These are phyloP conservation scores for Pseudoperonospora humuli DNA, from an alignment of 352 stramenopile genomes.

Conservation along the genomic window DNA sequence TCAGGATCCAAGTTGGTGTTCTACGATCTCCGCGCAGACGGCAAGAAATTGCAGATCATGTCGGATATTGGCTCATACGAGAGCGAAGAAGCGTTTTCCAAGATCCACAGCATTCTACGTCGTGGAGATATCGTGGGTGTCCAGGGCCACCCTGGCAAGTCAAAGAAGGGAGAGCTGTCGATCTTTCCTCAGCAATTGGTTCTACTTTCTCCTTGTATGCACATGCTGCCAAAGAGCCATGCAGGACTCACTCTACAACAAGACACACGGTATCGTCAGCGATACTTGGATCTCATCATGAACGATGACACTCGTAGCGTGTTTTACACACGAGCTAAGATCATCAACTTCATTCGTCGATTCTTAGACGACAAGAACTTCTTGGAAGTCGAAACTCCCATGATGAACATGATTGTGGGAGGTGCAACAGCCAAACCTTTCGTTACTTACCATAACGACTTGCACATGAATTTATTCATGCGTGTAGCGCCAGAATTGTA, in stretches of 20 bases:
- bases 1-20: conserved; percentile 97
- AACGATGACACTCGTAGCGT: conserved; percentile 90
- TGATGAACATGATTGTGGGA: conserved; percentile 93
- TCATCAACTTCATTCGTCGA: conserved; percentile 90
- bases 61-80: conserved; percentile 71
- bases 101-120: conserved; percentile 88
- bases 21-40: conserved; percentile 95
- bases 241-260: conserved; percentile 58
- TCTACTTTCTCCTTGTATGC: conserved; percentile 79
- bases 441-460: conserved; percentile 95
- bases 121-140: conserved; percentile 97
- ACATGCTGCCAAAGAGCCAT: conserved; percentile 77
- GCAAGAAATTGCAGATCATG: conserved; percentile 97
- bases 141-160: conserved; percentile 91
- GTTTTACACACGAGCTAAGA: conserved; percentile 91
- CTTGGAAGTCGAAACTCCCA: conserved; percentile 97
- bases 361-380: conserved; percentile 93
- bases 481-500: conserved; percentile 97
- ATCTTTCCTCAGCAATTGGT: conserved; percentile 89
- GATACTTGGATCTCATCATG: conserved; percentile 96
- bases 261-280: conserved; percentile 85
- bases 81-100: conserved; percentile 40
- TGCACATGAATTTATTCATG: conserved; percentile 95
- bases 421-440: conserved; percentile 97
- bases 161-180: conserved; percentile 96